Conservation (phyloP, 352 stramenopile genomes). For the Sclerospora graminicola region DNA sequence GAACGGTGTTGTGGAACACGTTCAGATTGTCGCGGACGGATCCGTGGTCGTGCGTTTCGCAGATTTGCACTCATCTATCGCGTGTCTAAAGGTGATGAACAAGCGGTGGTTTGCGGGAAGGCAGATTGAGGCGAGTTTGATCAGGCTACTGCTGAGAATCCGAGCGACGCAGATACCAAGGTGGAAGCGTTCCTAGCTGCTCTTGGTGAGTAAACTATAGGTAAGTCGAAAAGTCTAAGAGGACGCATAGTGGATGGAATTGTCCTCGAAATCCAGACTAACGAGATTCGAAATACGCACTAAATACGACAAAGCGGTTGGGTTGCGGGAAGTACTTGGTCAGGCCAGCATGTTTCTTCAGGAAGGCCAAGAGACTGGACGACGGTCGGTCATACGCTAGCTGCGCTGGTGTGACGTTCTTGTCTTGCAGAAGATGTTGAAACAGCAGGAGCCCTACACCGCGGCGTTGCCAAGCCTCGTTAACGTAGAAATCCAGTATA, state of each 20-base stretch:
- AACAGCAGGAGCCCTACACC: constrained; percentile 60
- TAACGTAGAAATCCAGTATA: constrained; percentile 74
- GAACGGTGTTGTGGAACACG: constrained; percentile 45
- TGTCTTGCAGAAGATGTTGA: constrained; percentile 37
- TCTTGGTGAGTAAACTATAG: constrained; percentile 25
- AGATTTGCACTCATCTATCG: constrained; percentile 38
- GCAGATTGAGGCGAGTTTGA: constrained; percentile 59
- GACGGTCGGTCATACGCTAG: constrained; percentile 77
- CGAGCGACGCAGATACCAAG: constrained; percentile 55
- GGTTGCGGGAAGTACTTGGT: constrained; percentile 43
- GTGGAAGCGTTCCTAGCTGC: constrained; percentile 73
- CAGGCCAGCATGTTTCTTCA: constrained; percentile 57
- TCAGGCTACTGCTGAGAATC: constrained; percentile 38
- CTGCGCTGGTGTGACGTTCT: constrained; percentile 9
- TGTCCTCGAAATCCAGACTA: constrained; percentile 10
- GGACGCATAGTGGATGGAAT: neutral
- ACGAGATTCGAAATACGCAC: constrained; percentile 42
- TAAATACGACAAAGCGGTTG: constrained; percentile 83
- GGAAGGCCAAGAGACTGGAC: constrained; percentile 67
- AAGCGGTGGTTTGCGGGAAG: constrained; percentile 69
- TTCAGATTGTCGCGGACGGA: constrained; percentile 52
- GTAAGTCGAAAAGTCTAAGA: constrained; percentile 3
- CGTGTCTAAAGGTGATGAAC: constrained; percentile 70
- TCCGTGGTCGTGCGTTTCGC: constrained; percentile 56
- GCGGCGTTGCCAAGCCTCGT: constrained; percentile 36